phyloP scores from a whole-genome alignment of 345 rosid genomes.

The Populus pruinosa region DNA sequence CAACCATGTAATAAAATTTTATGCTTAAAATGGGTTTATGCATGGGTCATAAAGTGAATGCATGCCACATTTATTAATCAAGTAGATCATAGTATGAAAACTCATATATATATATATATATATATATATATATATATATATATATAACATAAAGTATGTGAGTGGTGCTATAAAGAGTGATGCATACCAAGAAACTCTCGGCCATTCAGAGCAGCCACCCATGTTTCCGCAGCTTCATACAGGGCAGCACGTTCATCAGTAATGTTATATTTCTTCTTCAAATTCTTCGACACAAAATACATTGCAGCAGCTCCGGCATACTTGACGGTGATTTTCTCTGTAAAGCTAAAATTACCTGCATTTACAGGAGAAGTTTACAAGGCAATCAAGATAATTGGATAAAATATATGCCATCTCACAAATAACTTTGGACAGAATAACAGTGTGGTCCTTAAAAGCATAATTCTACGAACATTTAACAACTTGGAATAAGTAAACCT shows the following conservation, averaged over 20 bases:
- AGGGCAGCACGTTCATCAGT: constrained; percentile 83
- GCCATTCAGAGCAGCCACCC: constrained; percentile 81
- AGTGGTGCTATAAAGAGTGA: neutral
- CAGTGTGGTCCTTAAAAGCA: neutral
- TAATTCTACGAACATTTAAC: neutral
- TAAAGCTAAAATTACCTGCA: constrained; percentile 82
- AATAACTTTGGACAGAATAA: neutral
- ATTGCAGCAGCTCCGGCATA: constrained; percentile 90
- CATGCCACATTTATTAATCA: neutral
- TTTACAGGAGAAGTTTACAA: neutral
- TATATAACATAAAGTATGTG: too few relatives aligned
- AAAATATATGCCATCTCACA: neutral
- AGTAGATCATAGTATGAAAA: neutral
- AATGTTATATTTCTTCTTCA: constrained; percentile 87
- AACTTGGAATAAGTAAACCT: neutral
- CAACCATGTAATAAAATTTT: neutral
- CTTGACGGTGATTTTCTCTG: constrained; percentile 74
- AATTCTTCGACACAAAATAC: constrained; percentile 86
- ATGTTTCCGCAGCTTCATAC: constrained; percentile 85
- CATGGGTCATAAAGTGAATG: neutral
- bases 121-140: too few relatives aligned
- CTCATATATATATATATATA: neutral
- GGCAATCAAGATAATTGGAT: constrained; percentile 1
- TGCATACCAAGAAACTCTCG: constrained; percentile 64
- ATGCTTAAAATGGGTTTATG: too few relatives aligned